phyloP scores from a whole-genome alignment of 768 basidiomycete genomes.

The Suillus plorans region DNA sequence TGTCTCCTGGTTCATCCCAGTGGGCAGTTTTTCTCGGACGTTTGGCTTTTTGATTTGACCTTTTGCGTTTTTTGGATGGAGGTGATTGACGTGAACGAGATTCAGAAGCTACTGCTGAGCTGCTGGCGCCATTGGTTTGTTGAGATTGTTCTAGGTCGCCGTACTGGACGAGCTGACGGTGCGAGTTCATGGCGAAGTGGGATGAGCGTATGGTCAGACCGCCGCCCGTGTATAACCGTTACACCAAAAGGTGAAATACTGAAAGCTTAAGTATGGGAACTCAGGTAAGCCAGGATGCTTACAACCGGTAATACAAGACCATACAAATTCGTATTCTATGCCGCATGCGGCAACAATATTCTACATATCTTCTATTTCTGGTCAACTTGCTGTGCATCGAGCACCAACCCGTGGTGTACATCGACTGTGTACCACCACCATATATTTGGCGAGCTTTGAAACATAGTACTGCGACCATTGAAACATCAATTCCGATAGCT shows the following conservation, averaged over 20 bases:
- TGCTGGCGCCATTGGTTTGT: neutral
- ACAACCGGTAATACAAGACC: conserved; percentile 7
- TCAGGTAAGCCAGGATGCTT: too few relatives aligned
- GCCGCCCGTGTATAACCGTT: too few relatives aligned
- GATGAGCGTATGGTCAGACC: too few relatives aligned
- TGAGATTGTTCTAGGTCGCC: conserved; percentile 18
- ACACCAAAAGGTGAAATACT: too few relatives aligned
- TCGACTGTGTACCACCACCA: too few relatives aligned
- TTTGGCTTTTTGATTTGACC: conserved; percentile 24
- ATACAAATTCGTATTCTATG: neutral
- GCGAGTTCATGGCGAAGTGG: conserved; percentile 4
- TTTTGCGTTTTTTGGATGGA: conserved; percentile 55
- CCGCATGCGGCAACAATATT: neutral
- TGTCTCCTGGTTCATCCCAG: conserved; percentile 41
- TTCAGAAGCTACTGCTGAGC: conserved; percentile 4
- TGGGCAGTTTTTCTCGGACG: conserved; percentile 34
- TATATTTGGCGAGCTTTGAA: too few relatives aligned
- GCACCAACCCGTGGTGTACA: too few relatives aligned
- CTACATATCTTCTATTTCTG: neutral
- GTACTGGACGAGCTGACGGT: conserved; percentile 28
- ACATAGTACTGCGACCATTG: too few relatives aligned
- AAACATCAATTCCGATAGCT: too few relatives aligned
- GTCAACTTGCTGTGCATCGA: too few relatives aligned
- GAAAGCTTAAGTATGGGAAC: too few relatives aligned
- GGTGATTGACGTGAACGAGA: conserved; percentile 23